These are phyloP conservation scores for Colletotrichum spaethianum DNA, from an alignment of 2,329 filamentous ascomycete genomes.

Conservation along the genomic window DNA sequence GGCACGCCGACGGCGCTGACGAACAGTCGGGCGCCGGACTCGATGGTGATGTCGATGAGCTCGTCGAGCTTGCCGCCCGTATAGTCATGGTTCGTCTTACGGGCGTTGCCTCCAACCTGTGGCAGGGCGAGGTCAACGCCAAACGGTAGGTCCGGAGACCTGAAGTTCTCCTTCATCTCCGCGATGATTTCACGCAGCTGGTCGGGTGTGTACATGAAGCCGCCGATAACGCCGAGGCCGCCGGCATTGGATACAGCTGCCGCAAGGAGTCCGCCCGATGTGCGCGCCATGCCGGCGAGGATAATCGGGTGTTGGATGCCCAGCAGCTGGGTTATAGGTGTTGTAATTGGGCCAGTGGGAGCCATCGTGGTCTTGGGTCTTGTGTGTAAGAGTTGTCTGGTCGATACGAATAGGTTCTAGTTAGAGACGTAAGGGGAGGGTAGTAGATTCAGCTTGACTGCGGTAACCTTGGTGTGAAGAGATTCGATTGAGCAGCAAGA, in stretches of 20 bases:
- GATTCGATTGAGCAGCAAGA: background rate
- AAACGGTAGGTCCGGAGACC: constrained; percentile 80
- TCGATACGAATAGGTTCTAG: background rate
- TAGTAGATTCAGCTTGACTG: background rate
- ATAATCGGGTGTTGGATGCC: constrained; percentile 90
- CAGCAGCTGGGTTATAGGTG: constrained; percentile 83
- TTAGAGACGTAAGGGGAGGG: background rate
- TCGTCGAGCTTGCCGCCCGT: constrained; percentile 90
- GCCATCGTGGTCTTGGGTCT: constrained; percentile 51
- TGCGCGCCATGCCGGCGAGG: constrained; percentile 94
- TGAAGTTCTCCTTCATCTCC: constrained; percentile 85
- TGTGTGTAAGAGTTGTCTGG: background rate
- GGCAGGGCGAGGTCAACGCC: constrained; percentile 93
- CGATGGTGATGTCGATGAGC: constrained; percentile 88
- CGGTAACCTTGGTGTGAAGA: background rate
- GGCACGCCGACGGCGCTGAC: constrained; percentile 92
- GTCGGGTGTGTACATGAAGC: constrained; percentile 78
- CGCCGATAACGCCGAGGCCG: constrained; percentile 83
- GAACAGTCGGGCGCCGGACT: constrained; percentile 87
- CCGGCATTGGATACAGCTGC: constrained; percentile 92
- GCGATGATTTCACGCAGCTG: constrained; percentile 86
- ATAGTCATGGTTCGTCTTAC: constrained; percentile 97
- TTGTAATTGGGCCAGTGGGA: constrained; percentile 72
- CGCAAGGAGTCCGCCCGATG: constrained; percentile 82
- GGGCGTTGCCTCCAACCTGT: constrained; percentile 85